Evolutionary conservation across 176 grass and related monocot genomes (phyloP), one percentile per base, ranked within the genome.

Genomic region (Rhynchospora breviuscula): DNA sequence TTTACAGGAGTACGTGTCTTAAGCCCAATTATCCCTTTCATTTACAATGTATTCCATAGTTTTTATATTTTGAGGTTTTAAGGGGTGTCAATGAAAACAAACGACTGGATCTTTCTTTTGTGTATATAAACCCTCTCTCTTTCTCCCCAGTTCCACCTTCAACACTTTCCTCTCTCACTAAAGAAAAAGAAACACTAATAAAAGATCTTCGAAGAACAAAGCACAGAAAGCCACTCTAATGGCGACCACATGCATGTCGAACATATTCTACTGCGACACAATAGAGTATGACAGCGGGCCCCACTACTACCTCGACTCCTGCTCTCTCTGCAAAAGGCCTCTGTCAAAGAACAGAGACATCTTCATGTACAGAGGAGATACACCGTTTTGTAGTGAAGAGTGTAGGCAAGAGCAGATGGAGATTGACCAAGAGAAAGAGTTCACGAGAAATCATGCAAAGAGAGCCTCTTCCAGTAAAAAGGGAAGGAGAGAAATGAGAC

Each of bases 351-450:
- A 94, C 86, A 78, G 81, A 62, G 89, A 90, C 86, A 92, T 92
- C 84, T 94, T 90, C 88, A 94, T 93, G 91, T 93, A 93, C 91
- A 86, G 59, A 26, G 93, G 93, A 0, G 93, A 93, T 79, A 91
- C 89, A 1, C 93, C 91, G 11, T 93, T 97, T 85, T 97, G 93
- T 88, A 97, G 91, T 84, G 85, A 91, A 73, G 89, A 93, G 18
- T 97, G 93, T 74, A 85, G 91, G 7, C 17, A 85, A 73, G 84
- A 93, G 81, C 91, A 91, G 86, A 93, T 93, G 87, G 78, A 93
- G 84, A 83, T 83, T 40, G 89, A 93, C 19, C 46, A 44, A 51
- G 80, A 82, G 48, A 82, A 82, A 66, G 62, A 82, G 10, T n/a
- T 67, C 43, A 68, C 62, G 22, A 82, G 80, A 68, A 82, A 82